Conservation (phyloP, 345 rosid genomes). For the Eucalyptus sideroxylon region DNA sequence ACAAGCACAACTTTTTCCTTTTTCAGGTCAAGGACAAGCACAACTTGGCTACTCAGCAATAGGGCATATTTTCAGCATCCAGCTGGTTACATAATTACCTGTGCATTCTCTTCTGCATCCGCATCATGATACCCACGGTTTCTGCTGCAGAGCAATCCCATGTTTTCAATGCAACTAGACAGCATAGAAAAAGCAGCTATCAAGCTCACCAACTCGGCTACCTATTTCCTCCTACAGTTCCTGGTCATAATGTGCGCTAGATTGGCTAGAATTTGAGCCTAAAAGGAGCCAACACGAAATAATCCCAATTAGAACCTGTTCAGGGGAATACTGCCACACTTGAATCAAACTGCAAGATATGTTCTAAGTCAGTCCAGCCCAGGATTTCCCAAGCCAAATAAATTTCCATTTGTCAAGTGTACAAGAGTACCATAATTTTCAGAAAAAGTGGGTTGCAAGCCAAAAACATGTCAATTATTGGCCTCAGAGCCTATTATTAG, state of each 20-base stretch:
- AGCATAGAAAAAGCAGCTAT: constrained; percentile 27
- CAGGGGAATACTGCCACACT: neutral
- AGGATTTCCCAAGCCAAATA: neutral
- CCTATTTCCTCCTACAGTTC: neutral
- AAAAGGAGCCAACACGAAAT: neutral
- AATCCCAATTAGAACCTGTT: neutral
- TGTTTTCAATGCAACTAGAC: constrained; percentile 25
- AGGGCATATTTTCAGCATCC: neutral
- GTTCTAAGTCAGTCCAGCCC: neutral
- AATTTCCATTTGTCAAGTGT: neutral
- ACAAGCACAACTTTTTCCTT: neutral
- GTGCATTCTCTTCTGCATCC: constrained; percentile 73
- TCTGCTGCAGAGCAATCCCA: constrained; percentile 94
- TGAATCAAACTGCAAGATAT: neutral
- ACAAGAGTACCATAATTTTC: neutral
- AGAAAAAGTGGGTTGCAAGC: neutral
- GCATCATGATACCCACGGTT: constrained; percentile 42
- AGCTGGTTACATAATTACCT: constrained; percentile 24
- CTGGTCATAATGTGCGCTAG: neutral
- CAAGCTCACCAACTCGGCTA: constrained; percentile 3
- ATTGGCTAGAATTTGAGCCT: neutral
- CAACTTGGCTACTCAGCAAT: neutral
- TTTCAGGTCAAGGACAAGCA: neutral
- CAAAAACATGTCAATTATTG: neutral
- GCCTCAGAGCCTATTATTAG: neutral